Base-by-base conservation (phyloP, 768 basidiomycete species). In the Boletus vinaceobasis region DNA sequence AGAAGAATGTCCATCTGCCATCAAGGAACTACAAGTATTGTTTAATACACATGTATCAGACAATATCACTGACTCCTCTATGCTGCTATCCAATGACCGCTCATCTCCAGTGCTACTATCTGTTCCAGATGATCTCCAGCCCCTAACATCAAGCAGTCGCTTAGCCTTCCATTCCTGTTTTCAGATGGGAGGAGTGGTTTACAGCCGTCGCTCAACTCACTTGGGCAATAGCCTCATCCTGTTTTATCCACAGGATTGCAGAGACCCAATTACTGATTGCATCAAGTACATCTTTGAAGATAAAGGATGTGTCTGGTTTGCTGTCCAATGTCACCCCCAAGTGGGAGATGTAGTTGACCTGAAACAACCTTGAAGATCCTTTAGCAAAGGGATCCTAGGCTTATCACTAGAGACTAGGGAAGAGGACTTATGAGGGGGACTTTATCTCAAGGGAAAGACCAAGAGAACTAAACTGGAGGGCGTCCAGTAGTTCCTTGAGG, bases 11-110 rank as follows among this genome's bases (percentile, higher is more conserved):
- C 54, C 42, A 1, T 54, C 52, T 2, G 46, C 40, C 9, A 33
- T 63, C 1, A 31, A 40, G 19, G 58, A 63, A 43, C 43, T 36
- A 7, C 48, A 48, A 19, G 31, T 15, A 0, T 23, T 63, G 2
- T 52, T 57, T 31, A 48, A 63, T 19, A 43, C 5, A 23, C 4
- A 23, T 23, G 23, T 23, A 23, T 23, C 23, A 23, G 23, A 23
- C 23, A 23, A 23, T 23, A 4, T 4, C 2, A 5, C 23, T 42
- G 11, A 52, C 23, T 23, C 23, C 3, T 1, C 19, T 35, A 11
- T 15, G 7, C 26, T 27, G 3, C 8, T 37, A n/a, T 37, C 36
- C 7, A 37, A 37, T 6, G 4, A 17, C 3, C 17, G 4, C 36
- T 6, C 17, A 37, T 37, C 17, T 37, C 17, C 35, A 35, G 35